A percentile compares a stretch with the other conserved stretches of the same genome.
Evolutionary conservation across 306 rosid genomes (phyloP).

Genomic region (Cucumis melo): DNA sequence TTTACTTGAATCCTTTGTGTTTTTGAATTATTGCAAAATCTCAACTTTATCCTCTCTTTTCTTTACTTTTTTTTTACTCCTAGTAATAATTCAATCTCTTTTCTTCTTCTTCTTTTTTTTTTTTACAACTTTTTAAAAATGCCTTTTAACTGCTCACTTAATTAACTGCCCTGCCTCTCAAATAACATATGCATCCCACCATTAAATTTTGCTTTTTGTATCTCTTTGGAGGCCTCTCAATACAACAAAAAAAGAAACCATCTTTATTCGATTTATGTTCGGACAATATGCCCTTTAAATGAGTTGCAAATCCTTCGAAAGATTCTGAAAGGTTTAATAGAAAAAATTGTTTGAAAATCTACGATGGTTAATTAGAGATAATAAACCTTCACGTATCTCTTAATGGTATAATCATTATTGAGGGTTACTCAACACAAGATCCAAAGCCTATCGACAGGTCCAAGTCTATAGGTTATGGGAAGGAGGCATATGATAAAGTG

Average conservation of each 20-base stretch:
- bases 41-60: neutral
- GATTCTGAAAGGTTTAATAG: neutral
- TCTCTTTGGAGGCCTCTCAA: neutral
- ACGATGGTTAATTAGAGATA: too few relatives aligned
- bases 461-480: too few relatives aligned
- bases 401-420: too few relatives aligned
- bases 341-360: too few relatives aligned
- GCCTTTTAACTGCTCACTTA: neutral
- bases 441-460: too few relatives aligned
- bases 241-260: neutral
- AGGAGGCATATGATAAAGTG: neutral
- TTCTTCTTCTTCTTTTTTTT: too few relatives aligned
- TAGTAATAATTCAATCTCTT: neutral
- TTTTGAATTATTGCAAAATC: neutral
- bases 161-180: neutral
- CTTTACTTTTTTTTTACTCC: neutral
- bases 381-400: too few relatives aligned
- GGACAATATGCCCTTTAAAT: neutral
- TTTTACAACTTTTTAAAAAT: neutral
- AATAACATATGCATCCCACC: neutral
- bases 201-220: neutral
- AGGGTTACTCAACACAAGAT: too few relatives aligned
- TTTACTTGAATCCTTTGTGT: neutral
- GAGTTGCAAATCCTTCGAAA: too few relatives aligned
- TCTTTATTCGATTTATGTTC: neutral